phyloP scores from a whole-genome alignment of 2,329 filamentous ascomycete genomes.

The Exophiala alcalophila region DNA sequence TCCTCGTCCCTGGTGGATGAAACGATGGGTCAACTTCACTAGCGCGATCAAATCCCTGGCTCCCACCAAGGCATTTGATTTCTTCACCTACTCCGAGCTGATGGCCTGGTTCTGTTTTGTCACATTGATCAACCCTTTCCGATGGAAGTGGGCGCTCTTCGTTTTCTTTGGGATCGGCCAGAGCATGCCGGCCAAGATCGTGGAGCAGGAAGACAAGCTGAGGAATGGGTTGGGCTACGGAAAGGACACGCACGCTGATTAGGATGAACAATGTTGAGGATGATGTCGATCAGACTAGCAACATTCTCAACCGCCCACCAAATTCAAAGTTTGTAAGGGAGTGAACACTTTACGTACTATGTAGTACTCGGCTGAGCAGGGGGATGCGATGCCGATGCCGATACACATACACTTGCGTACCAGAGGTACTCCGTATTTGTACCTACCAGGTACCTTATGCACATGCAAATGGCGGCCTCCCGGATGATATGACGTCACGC shows the following conservation, averaged over 20 bases:
- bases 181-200: constrained; percentile 62
- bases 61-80: constrained; percentile 76
- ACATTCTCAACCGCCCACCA: too few species aligned
- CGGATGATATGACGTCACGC: too few species aligned
- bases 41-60: constrained; percentile 65
- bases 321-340: too few species aligned
- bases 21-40: constrained; percentile 83
- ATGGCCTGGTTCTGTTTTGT: constrained; percentile 83
- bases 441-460: too few species aligned
- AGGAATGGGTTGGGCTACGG: constrained; percentile 50
- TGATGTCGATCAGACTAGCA: too few species aligned
- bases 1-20: constrained; percentile 71
- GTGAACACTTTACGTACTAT: too few species aligned
- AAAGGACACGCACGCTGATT: constrained; percentile 12
- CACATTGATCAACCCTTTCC: constrained; percentile 75
- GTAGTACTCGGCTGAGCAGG: too few species aligned
- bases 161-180: constrained; percentile 74
- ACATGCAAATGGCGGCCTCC: too few species aligned
- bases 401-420: too few species aligned
- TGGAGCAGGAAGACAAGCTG: constrained; percentile 63
- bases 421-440: too few species aligned
- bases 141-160: constrained; percentile 87
- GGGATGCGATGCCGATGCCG: too few species aligned
- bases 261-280: too few species aligned
- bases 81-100: constrained; percentile 83